Percentiles rank a stretch among this genome's conserved stretches.
phyloP scores from a whole-genome alignment of 345 rosid species.

The Hibiscus syriacus region DNA sequence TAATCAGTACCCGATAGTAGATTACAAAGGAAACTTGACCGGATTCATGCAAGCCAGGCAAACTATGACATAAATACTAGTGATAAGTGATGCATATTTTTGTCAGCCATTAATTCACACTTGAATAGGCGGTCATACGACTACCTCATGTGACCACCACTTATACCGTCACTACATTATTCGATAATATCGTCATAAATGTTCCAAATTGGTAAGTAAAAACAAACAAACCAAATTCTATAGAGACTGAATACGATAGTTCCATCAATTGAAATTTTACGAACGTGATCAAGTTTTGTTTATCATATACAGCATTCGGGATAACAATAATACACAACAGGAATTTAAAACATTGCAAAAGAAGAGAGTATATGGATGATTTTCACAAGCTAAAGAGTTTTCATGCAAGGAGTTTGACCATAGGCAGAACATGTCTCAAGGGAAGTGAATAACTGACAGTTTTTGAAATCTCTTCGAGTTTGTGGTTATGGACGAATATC shows the following conservation, averaged over 20 bases:
- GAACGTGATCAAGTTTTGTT: no score
- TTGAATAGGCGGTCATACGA: no score
- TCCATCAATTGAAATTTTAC: no score
- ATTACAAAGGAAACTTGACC: neutral
- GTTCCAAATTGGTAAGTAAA: neutral
- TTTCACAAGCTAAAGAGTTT: no score
- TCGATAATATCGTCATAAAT: no score
- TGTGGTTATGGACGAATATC: neutral
- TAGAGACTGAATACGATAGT: neutral
- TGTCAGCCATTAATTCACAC: no score
- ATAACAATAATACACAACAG: neutral
- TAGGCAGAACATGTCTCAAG: neutral
- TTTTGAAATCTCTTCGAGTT: neutral
- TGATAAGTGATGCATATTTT: no score
- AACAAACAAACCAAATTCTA: neutral
- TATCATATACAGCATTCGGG: neutral
- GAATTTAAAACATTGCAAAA: neutral
- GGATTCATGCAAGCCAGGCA: neutral
- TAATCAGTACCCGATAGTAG: neutral
- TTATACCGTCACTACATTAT: no score
- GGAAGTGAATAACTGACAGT: neutral
- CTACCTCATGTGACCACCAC: no score
- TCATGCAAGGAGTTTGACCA: neutral
- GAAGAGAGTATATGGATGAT: neutral
- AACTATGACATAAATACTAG: conserved; percentile 13